phyloP scores from a whole-genome alignment of 176 grass and related monocot species.

The Raddia distichophylla region DNA sequence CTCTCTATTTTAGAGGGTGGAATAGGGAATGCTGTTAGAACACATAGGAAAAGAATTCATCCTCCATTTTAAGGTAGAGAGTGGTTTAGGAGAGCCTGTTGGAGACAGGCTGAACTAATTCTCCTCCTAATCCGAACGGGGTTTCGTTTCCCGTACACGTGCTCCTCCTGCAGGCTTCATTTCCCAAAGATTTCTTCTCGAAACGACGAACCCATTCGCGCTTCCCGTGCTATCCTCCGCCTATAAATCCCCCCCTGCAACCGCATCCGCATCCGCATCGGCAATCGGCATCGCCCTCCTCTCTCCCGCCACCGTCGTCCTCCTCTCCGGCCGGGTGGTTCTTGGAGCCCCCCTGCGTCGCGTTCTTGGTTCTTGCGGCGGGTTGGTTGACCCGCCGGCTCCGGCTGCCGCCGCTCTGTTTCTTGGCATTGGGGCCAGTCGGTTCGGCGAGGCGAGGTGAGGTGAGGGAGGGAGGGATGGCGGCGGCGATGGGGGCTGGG shows the following conservation, averaged over 20 bases:
- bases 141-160: no score
- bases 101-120: no score
- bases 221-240: neutral
- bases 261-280: neutral
- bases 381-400: neutral
- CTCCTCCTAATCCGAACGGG: no score
- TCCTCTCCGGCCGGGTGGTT: neutral
- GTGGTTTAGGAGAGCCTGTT: no score
- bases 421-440: neutral
- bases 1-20: no score
- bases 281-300: no score
- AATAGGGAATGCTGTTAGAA: no score
- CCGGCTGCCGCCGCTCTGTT: neutral
- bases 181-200: neutral
- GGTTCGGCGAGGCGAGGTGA: neutral
- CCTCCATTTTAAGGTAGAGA: no score
- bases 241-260: neutral
- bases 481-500: constrained; percentile 26
- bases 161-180: no score
- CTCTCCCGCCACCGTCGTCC: neutral
- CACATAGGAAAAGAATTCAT: no score
- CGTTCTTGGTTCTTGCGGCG: neutral
- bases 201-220: neutral
- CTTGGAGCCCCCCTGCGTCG: neutral
- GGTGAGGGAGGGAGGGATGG: neutral